These are phyloP conservation scores for Arxiozyma heterogenica DNA, from an alignment of 1,139 yeast genomes.

Conservation along the genomic window DNA sequence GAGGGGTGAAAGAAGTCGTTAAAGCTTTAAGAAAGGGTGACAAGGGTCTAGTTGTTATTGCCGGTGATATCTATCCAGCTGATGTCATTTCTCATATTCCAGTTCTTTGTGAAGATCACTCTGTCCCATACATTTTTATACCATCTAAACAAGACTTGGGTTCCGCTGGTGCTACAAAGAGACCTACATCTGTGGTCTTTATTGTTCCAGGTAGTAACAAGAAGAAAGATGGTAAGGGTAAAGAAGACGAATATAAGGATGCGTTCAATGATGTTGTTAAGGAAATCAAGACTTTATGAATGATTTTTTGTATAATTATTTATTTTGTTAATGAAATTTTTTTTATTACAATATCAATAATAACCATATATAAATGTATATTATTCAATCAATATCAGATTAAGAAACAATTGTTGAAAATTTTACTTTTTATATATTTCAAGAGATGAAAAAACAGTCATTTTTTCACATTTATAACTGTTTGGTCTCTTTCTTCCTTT, in stretches of 20 bases:
- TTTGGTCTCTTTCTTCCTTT: neutral
- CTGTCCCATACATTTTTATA: conserved; percentile 84
- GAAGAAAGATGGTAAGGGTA: conserved; percentile 70
- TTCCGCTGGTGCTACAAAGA: conserved; percentile 96
- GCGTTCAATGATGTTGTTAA: conserved; percentile 87
- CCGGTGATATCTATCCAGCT: conserved; percentile 96
- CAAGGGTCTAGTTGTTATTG: conserved; percentile 90
- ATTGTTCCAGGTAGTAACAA: conserved; percentile 94
- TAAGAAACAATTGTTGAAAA: neutral
- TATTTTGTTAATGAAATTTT: neutral
- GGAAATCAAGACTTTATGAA: conserved; percentile 48
- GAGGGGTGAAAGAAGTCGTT: conserved; percentile 98
- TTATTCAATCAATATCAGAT: neutral
- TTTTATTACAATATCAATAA: too few species aligned
- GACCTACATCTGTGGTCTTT: conserved; percentile 98
- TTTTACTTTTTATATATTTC: neutral
- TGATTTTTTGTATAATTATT: neutral
- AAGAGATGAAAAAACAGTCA: too few species aligned
- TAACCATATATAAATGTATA: neutral
- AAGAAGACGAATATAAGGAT: conserved; percentile 83
- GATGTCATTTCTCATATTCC: conserved; percentile 97
- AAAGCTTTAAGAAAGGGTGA: conserved; percentile 97
- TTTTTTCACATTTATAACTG: too few species aligned
- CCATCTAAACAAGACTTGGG: conserved; percentile 98
- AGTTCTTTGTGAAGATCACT: conserved; percentile 87